These are phyloP conservation scores for Emmonsiellopsis sp. DNA, from an alignment of 2,329 filamentous ascomycete species.

Conservation along the genomic window DNA sequence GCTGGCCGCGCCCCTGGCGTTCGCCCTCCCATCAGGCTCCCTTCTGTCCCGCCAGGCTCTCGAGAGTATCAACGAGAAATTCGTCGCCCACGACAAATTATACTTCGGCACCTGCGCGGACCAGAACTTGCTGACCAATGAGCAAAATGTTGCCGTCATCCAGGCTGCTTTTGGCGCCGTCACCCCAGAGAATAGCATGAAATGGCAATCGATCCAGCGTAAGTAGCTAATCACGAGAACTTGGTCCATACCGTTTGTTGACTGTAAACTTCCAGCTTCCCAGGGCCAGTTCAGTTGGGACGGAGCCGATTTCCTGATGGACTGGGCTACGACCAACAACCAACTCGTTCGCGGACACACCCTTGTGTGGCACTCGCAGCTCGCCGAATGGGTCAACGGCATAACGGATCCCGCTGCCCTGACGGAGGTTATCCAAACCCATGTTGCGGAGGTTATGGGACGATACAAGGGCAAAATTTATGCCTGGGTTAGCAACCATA, in stretches of 20 bases:
- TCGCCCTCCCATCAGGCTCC: neutral
- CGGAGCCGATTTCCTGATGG: slow-evolving; percentile 26
- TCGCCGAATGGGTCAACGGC: slow-evolving; percentile 48
- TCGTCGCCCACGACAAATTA: neutral
- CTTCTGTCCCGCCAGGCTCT: neutral
- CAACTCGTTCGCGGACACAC: slow-evolving; percentile 58
- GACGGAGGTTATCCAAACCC: slow-evolving; percentile 49
- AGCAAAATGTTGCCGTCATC: slow-evolving; percentile 45
- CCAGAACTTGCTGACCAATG: neutral
- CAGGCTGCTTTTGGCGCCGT: slow-evolving; percentile 54
- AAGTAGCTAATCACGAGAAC: neutral
- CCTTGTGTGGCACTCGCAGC: slow-evolving; percentile 19
- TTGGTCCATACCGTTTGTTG: neutral
- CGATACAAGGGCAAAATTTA: slow-evolving; percentile 54
- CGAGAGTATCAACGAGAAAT: neutral
- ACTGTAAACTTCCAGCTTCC: neutral
- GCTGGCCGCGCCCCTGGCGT: neutral
- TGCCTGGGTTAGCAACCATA: slow-evolving; percentile 57
- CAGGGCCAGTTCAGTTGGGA: neutral
- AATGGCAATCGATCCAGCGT: slow-evolving; percentile 53
- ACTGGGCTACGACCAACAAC: slow-evolving; percentile 49
- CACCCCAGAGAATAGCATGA: slow-evolving; percentile 62
- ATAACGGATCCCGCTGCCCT: slow-evolving; percentile 46
- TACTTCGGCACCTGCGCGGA: neutral
- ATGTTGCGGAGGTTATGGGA: slow-evolving; percentile 50